These are phyloP conservation scores for Sporothrix euskadiensis DNA, from an alignment of 2,329 filamentous ascomycete genomes.

Conservation along the genomic window DNA sequence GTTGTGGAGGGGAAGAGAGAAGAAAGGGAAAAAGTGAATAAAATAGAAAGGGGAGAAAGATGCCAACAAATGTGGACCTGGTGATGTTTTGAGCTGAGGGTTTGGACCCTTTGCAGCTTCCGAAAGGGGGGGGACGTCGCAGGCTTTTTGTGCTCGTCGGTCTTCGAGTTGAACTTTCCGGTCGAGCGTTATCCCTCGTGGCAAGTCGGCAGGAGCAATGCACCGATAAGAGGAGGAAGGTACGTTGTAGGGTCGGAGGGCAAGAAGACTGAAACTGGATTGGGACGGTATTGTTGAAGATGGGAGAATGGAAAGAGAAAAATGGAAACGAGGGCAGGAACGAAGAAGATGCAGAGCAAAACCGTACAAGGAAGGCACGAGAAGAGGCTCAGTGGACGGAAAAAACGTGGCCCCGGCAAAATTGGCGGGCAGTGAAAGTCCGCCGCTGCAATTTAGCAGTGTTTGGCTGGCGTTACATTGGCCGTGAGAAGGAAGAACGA, in stretches of 20 bases:
- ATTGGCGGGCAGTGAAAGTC: constrained; percentile 11
- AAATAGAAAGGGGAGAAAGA: background rate
- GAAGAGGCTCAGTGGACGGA: background rate
- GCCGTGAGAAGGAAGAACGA: background rate
- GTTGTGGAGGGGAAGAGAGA: background rate
- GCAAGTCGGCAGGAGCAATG: background rate
- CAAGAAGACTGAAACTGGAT: background rate
- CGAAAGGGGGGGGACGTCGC: constrained; percentile 11
- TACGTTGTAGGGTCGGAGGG: background rate
- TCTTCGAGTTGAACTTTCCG: background rate
- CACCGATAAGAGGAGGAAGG: constrained; percentile 1
- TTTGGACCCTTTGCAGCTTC: constrained; percentile 9
- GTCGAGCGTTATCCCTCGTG: constrained; percentile 12
- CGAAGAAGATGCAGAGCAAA: background rate
- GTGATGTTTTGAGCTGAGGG: background rate
- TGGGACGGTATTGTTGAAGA: background rate
- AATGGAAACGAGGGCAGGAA: constrained; percentile 5
- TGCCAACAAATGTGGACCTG: background rate
- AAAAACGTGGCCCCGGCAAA: constrained; percentile 23
- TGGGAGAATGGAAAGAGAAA: background rate
- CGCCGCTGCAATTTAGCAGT: background rate
- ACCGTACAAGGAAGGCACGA: background rate
- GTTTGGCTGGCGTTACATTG: background rate
- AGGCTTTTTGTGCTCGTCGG: constrained; percentile 16
- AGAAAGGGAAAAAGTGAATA: background rate